Conservation (phyloP, 1,284 basidiomycete species). For the Blastosporella zonata region DNA sequence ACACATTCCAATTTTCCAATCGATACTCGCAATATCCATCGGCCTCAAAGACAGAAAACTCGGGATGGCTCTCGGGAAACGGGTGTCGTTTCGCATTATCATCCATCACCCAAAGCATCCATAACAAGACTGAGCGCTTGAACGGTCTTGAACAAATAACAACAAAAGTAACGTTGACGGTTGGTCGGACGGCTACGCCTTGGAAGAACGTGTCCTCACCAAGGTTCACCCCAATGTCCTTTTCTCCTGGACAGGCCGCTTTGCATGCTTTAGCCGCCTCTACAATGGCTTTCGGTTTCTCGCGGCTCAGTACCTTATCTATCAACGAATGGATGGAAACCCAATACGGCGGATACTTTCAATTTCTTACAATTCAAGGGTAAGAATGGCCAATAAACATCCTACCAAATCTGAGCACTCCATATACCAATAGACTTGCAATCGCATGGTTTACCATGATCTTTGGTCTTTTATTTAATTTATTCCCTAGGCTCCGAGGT, state of each 20-base stretch:
- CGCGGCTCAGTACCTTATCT: slow-evolving; percentile 32
- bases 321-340: slow-evolving; percentile 37
- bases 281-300: slow-evolving; percentile 50
- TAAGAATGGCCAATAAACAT: slow-evolving; percentile 27
- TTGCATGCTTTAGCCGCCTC: slow-evolving; percentile 41
- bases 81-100: slow-evolving; percentile 26
- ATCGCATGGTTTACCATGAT: slow-evolving; percentile 52
- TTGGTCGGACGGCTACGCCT: neutral
- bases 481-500: slow-evolving; percentile 41
- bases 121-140: no score
- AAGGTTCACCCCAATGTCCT: neutral
- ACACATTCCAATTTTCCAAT: slow-evolving; percentile 46
- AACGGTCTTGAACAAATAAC: neutral
- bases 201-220: neutral
- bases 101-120: no score
- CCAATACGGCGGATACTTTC: slow-evolving; percentile 63
- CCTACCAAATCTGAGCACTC: neutral
- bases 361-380: slow-evolving; percentile 80
- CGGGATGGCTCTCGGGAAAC: slow-evolving; percentile 47
- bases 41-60: slow-evolving; percentile 46
- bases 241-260: slow-evolving; percentile 17
- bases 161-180: neutral
- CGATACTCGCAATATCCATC: slow-evolving; percentile 51
- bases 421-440: slow-evolving; percentile 33
- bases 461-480: slow-evolving; percentile 44